Percentiles rank a stretch among this genome's conserved stretches.
phyloP scores from a whole-genome alignment of 176 grass and related monocot species.

The Elaeis guineensis region DNA sequence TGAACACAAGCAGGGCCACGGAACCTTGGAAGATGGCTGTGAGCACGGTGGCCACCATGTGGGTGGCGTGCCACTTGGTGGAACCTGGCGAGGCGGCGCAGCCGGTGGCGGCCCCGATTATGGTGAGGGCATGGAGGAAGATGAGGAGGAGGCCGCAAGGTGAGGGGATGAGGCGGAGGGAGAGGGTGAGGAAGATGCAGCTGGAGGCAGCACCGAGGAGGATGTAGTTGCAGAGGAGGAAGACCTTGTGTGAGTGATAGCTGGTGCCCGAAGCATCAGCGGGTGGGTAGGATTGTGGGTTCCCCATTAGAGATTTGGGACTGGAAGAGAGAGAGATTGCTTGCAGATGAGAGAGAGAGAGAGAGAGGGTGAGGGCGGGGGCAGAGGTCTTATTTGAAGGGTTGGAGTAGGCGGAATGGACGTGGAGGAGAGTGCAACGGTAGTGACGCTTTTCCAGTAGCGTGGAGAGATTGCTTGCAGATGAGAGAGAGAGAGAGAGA shows the following conservation, averaged over 20 bases:
- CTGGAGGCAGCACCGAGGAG: conserved; percentile 83
- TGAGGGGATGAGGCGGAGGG: conserved; percentile 86
- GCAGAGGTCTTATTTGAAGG: no score
- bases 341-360: no score
- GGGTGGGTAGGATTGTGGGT: no score
- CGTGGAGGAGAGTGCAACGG: no score
- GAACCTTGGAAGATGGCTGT: conserved; percentile 15
- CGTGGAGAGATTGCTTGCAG: no score
- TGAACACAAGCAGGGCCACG: conserved; percentile 18
- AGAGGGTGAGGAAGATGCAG: conserved; percentile 94
- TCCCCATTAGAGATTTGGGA: no score
- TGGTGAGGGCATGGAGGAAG: conserved; percentile 83
- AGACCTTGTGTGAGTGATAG: conserved; percentile 45
- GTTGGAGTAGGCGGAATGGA: no score
- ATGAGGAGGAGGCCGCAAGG: conserved; percentile 87
- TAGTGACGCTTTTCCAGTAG: no score
- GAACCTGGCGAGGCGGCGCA: conserved; percentile 51
- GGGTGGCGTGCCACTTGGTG: conserved; percentile 60
- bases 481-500: no score
- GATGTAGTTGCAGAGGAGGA: conserved; percentile 90
- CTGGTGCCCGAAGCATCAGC: no score
- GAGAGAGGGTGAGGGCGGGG: no score
- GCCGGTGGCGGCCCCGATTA: conserved; percentile 53
- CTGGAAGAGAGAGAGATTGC: no score
- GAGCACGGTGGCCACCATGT: conserved; percentile 40